Percentiles rank a stretch among this genome's conserved stretches.
These are phyloP conservation scores for Chamaecrista fasciculata DNA, from an alignment of 306 rosid species.

Conservation along the genomic window DNA sequence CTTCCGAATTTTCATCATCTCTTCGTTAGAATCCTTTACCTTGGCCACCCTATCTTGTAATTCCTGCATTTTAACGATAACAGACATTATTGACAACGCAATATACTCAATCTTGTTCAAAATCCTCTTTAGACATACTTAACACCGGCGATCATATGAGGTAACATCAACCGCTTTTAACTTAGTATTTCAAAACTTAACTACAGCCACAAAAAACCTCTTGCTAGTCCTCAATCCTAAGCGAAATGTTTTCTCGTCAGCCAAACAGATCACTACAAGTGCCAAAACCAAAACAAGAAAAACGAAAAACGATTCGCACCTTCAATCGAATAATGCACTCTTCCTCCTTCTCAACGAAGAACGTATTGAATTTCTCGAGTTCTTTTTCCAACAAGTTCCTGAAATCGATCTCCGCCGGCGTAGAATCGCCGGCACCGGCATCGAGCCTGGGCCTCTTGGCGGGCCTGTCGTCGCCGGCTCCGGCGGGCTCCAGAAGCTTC, in stretches of 20 bases:
- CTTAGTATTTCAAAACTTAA: no score
- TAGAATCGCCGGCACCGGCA: slow-evolving; percentile 29
- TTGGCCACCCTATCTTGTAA: slow-evolving; percentile 84
- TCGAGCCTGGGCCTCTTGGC: slow-evolving; percentile 49
- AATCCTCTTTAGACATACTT: no score
- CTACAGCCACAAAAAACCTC: no score
- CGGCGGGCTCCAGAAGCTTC: slow-evolving; percentile 69
- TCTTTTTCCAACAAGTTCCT: slow-evolving; percentile 62
- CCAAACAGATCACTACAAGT: no score
- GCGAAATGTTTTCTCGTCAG: background rate
- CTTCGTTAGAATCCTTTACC: slow-evolving; percentile 65
- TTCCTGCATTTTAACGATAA: slow-evolving; percentile 59
- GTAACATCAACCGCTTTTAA: no score
- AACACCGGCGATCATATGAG: no score
- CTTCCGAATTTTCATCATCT: slow-evolving; percentile 70
- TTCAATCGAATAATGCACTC: slow-evolving; percentile 88
- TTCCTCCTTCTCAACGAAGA: slow-evolving; percentile 95
- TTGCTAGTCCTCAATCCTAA: no score
- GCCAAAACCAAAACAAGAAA: background rate
- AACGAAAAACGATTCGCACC: slow-evolving; percentile 38
- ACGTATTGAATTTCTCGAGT: slow-evolving; percentile 84
- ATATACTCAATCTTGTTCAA: no score
- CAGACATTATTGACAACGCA: background rate
- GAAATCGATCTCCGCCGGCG: slow-evolving; percentile 76
- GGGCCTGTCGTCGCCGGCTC: slow-evolving; percentile 35